Percentiles rank a stretch among this genome's conserved stretches.
Evolutionary conservation across 2,329 filamentous ascomycete species (phyloP).

Genomic region (Alternaria triticimaculans): DNA sequence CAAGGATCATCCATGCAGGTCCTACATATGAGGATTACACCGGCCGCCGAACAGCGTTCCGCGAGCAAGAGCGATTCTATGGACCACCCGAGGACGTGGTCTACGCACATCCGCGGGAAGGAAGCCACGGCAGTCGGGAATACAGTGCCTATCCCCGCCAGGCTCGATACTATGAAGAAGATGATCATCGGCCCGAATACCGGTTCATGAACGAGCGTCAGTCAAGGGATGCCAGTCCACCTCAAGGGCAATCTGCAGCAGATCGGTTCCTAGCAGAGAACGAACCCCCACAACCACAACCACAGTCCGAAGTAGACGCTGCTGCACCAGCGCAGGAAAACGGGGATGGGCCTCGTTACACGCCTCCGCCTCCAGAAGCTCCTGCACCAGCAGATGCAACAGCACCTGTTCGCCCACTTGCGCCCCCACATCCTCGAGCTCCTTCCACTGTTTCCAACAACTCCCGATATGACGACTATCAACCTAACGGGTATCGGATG

Average conservation of each 20-base stretch:
- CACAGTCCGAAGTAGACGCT: conserved; percentile 22
- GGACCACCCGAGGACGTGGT: conserved; percentile 33
- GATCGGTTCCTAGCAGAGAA: conserved; percentile 46
- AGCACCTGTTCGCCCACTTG: conserved; percentile 20
- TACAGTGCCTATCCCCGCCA: conserved; percentile 36
- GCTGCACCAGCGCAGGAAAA: conserved; percentile 25
- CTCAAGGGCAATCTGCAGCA: conserved; percentile 37
- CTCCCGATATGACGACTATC: conserved; percentile 39
- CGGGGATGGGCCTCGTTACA: conserved; percentile 40
- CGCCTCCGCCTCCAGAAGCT: conserved; percentile 33
- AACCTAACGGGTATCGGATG: conserved; percentile 29
- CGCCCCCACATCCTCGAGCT: conserved; percentile 27
- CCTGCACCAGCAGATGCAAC: conserved; percentile 22
- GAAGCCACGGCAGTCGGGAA: conserved; percentile 32
- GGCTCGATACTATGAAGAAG: conserved; percentile 38
- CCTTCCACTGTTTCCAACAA: conserved; percentile 44
- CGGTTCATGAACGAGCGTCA: conserved; percentile 31
- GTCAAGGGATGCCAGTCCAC: conserved; percentile 28
- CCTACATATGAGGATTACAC: conserved; percentile 40
- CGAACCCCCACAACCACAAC: conserved; percentile 20
- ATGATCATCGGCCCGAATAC: conserved; percentile 28
- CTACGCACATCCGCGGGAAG: conserved; percentile 40
- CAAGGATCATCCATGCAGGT: conserved; percentile 35
- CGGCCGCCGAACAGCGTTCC: conserved; percentile 40
- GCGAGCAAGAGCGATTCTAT: conserved; percentile 42